A percentile compares a stretch with the other conserved stretches of the same genome.
These are phyloP conservation scores for Niebla homalea DNA, from an alignment of 495 filamentous ascomycete species.

Conservation along the genomic window DNA sequence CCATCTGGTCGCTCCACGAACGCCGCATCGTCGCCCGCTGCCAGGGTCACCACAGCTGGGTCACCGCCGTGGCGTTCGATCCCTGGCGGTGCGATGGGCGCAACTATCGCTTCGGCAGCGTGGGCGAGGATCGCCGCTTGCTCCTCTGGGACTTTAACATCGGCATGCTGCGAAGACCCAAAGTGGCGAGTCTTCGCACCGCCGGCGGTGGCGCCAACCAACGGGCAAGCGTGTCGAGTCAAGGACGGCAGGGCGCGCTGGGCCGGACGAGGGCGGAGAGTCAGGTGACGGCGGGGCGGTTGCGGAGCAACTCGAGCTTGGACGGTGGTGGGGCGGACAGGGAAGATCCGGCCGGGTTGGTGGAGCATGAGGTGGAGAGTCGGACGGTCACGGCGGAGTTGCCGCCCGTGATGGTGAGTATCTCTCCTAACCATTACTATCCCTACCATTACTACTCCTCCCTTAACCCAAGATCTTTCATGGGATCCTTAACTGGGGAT, in stretches of 20 bases:
- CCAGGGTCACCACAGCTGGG: conserved; percentile 91
- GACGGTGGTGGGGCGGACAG: conserved; percentile 54
- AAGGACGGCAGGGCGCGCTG: conserved; percentile 20
- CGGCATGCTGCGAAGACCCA: conserved; percentile 85
- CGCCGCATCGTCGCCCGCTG: conserved; percentile 77
- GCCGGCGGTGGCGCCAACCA: conserved; percentile 17
- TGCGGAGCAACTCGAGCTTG: conserved; percentile 54
- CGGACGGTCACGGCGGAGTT: conserved; percentile 68
- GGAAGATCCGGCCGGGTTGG: conserved; percentile 34
- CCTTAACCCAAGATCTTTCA: no score
- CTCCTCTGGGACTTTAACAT: conserved; percentile 96
- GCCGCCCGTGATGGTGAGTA: conserved; percentile 77
- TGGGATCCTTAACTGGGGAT: no score
- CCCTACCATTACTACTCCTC: no score
- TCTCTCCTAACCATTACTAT: no score
- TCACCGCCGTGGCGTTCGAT: conserved; percentile 85
- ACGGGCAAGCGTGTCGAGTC: conserved; percentile 48
- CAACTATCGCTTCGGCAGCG: conserved; percentile 89
- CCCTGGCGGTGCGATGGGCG: conserved; percentile 91
- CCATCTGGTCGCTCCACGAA: conserved; percentile 84
- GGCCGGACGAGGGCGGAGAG: conserved; percentile 27
- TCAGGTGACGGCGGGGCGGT: conserved; percentile 28
- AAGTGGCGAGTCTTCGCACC: conserved; percentile 42
- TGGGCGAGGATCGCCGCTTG: conserved; percentile 83
- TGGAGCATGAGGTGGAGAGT: conserved; percentile 69